Evolutionary conservation across 352 stramenopile genomes (phyloP), one percentile per base, ranked within the genome.

Genomic region (Pythium oligandrum): DNA sequence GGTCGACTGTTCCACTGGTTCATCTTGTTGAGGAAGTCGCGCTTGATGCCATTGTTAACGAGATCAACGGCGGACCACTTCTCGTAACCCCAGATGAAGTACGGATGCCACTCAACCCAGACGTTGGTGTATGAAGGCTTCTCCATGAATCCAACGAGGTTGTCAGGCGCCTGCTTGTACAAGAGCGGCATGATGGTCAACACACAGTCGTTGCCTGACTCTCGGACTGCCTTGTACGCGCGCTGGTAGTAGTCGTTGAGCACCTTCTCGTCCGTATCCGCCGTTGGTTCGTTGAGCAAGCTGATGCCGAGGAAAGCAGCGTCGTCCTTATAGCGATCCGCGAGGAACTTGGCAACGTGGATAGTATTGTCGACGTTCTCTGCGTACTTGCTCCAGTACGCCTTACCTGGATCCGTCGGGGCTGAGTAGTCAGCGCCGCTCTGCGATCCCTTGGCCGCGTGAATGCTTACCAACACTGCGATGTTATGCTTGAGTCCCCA

Each of bases 401-500:
- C n/a, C 6, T 33, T 33, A 0, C 49, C 37, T 9, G 51, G 40
- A 0, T 51, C 46, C 3, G 48, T 9, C 40, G 75, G 67, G 4
- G 63, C 70, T 4, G 60, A 71, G 35, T 81, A 62, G 6, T 77
- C 66, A 4, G 61, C 62, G 9, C 74, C 74, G 48, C 84, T 86
- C 35, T 86, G 75, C 33, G 71, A 83, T 0, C 75, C 75, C 42
- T 83, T 81, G 0, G 68, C 68, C 3, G 65, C 72, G 39, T 86
- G 75, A 31, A 86, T 40, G 38, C 68, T 76, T 34, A 84, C 40
- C 6, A 87, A 44, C 44, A 85, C 76, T 0, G 73, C 73, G 6
- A 87, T 54, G 51, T 87, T 87, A 54, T 81, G 39, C 32, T 49
- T 78, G 37, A 57, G 61, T 32, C 68, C 71, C 75, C 73, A 86